Base-by-base conservation (phyloP, 371 early-diverging fungal genomes). In the Apophysomyces variabilis region DNA sequence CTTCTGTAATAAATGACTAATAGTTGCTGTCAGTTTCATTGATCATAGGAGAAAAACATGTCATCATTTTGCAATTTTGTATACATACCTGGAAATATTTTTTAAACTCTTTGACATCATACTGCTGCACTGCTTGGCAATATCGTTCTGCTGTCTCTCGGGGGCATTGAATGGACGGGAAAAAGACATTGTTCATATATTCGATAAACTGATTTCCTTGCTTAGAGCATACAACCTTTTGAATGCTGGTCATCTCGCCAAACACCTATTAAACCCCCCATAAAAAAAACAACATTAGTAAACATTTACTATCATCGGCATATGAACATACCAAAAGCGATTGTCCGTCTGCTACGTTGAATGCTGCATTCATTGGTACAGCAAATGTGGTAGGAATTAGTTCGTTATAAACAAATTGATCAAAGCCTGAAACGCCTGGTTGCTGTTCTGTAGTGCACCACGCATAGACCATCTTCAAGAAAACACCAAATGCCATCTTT, bases 311-410 rank as follows among this genome's bases (percentile, higher is more conserved):
- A 26, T 3, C 32, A 26, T 47, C 16, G 41, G 16, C 3, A 12
- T 18, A 18, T 16, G 43, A 12, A 47, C 69, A 65, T 80, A 87
- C 92, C 78, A 94, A 66, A 58, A 87, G 73, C 1, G 92, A 82
- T 74, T 94, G 93, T 9, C 92, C 96, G 72, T 96, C 96, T 13
- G 85, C 71, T 26, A 91, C 69, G 69, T 92, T 87, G 77, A 96
- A 97, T 14, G 78, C 82, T 5, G 87, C 66, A 39, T 89, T 88
- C 79, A 93, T 85, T 0, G 96, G 95, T 18, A 95, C 87, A 64
- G 92, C 89, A 66, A 97, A 96, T 38, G 92, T 86, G 57, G 87
- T 78, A 21, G 92, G 90, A 13, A 94, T 70, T 26, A 95, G 87
- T 47, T 88, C 86, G 62, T 90, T 89, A 72, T 91, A 92, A 44